A percentile compares a stretch with the other conserved stretches of the same genome.
phyloP scores from a whole-genome alignment of 2,329 filamentous ascomycete species.

The Paraphoma chrysanthemicola region DNA sequence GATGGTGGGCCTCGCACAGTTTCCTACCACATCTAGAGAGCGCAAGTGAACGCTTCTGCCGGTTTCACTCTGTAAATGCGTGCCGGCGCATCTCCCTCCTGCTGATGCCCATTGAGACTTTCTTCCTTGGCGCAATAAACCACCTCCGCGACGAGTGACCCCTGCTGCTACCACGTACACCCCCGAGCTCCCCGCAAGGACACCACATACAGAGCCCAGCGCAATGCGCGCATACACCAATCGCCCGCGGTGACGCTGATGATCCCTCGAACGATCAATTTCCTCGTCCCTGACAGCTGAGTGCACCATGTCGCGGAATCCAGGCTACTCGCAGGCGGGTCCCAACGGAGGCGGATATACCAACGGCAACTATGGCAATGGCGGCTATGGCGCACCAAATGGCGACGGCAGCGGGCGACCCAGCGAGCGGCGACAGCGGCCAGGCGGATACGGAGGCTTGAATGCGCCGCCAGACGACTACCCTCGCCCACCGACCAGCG shows the following conservation, averaged over 20 bases:
- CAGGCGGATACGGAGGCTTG: conserved; percentile 40
- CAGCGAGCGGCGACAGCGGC: conserved; percentile 39
- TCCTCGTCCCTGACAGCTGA: conserved; percentile 11
- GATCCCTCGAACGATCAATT: conserved; percentile 1
- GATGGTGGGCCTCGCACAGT: no score
- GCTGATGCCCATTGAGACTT: background rate
- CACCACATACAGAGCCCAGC: conserved; percentile 5
- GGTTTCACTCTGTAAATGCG: no score
- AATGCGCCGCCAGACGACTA: conserved; percentile 24
- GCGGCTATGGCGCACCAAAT: conserved; percentile 24
- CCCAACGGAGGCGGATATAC: conserved; percentile 44
- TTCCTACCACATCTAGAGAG: no score
- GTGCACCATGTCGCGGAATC: conserved; percentile 45
- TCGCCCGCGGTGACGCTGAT: conserved; percentile 22
- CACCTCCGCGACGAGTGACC: conserved; percentile 14
- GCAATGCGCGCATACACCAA: conserved; percentile 13
- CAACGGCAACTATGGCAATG: conserved; percentile 38
- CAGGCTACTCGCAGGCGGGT: conserved; percentile 39
- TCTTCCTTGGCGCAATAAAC: conserved; percentile 10
- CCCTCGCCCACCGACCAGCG: conserved; percentile 23
- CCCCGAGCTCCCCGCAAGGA: conserved; percentile 38
- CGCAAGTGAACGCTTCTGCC: no score
- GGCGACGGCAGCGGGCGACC: conserved; percentile 23
- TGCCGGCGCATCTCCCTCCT: no score
- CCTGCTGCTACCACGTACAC: conserved; percentile 28